Percentiles rank a stretch among this genome's conserved stretches.
These are phyloP conservation scores for Terana coerulea DNA, from an alignment of 768 basidiomycete genomes.

Conservation along the genomic window DNA sequence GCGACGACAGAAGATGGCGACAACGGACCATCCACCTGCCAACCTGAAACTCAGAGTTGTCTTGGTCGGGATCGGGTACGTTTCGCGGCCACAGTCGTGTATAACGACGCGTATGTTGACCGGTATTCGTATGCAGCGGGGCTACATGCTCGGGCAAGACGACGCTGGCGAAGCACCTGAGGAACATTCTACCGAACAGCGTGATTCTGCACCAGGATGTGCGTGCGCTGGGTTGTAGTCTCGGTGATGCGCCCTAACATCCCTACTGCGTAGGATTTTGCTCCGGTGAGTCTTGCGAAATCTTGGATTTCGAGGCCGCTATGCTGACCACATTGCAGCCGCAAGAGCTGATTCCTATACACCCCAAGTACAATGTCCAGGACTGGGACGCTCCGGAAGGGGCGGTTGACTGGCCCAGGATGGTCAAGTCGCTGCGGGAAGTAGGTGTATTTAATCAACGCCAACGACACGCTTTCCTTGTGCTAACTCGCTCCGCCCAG, in stretches of 20 bases:
- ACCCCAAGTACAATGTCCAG: conserved; percentile 73
- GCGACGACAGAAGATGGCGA: too few relatives aligned
- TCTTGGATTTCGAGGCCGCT: conserved; percentile 33
- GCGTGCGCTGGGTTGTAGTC: conserved; percentile 27
- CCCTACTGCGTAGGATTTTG: conserved; percentile 63
- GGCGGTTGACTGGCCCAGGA: conserved; percentile 81
- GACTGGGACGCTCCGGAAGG: conserved; percentile 93
- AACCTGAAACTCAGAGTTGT: conserved; percentile 42
- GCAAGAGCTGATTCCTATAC: conserved; percentile 68
- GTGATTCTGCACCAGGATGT: conserved; percentile 93
- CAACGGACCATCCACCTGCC: conserved; percentile 2
- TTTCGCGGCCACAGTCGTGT: conserved; percentile 12
- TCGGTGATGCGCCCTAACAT: conserved; percentile 15
- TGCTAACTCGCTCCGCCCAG: conserved; percentile 11
- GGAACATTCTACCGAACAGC: conserved; percentile 66
- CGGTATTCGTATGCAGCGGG: conserved; percentile 53
- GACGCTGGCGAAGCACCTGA: conserved; percentile 87
- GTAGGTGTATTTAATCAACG: too few relatives aligned
- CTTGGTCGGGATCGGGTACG: conserved; percentile 33
- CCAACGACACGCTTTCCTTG: neutral
- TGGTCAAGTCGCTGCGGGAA: conserved; percentile 56
- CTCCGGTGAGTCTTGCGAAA: conserved; percentile 55
- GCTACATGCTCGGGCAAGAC: conserved; percentile 96
- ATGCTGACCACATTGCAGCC: conserved; percentile 43
- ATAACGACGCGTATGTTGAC: neutral